Conservation (phyloP, 441 rosid species). For the Adansonia rubrostipa region DNA sequence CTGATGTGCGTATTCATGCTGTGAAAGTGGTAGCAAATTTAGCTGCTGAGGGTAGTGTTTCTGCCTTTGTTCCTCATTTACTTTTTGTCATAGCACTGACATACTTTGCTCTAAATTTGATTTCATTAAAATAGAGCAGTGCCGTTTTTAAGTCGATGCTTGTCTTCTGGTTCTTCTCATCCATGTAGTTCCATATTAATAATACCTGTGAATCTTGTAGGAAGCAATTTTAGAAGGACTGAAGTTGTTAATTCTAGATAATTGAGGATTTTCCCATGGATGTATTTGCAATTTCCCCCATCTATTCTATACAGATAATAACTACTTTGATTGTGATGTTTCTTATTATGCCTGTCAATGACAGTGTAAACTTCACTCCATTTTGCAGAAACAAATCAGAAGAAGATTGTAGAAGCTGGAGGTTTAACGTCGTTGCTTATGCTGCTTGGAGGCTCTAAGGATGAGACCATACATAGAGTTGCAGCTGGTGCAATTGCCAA, state of each 20-base stretch:
- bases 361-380: constrained; percentile 19
- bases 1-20: constrained; percentile 93
- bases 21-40: constrained; percentile 99
- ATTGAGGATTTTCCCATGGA: neutral
- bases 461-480: constrained; percentile 93
- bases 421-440: constrained; percentile 81
- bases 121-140: constrained; percentile 3
- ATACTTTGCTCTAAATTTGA: constrained; percentile 14
- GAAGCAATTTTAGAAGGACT: neutral
- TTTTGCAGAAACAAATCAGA: constrained; percentile 85
- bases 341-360: constrained; percentile 12
- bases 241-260: neutral
- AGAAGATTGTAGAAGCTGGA: constrained; percentile 98
- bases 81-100: constrained; percentile 13
- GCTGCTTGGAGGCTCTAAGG: constrained; percentile 83
- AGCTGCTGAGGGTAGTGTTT: constrained; percentile 93
- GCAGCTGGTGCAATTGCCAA: constrained; percentile 99
- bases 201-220: constrained; percentile 7
- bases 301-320: neutral
- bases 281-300: neutral
- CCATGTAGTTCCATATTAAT: neutral
- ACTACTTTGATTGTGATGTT: neutral
- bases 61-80: constrained; percentile 14
- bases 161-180: neutral
- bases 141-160: neutral